Percentiles rank a stretch among this genome's conserved stretches.
Evolutionary conservation across 2,329 filamentous ascomycete genomes (phyloP).

Genomic region (Xylariomycetidae sp.): DNA sequence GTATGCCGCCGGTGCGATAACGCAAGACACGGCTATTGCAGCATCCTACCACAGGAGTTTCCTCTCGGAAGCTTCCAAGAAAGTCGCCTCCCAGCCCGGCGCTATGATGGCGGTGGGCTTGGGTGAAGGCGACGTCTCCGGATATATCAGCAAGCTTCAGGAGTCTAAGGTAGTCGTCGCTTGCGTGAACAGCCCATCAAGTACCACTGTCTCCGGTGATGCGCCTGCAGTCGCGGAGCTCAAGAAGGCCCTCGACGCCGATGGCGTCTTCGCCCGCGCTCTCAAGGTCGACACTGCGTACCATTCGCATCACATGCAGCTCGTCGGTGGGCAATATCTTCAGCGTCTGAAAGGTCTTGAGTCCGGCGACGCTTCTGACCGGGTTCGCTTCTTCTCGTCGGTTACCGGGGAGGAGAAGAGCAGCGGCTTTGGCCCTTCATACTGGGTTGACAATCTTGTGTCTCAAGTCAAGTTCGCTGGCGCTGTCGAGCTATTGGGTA

Average conservation of each 20-base stretch:
- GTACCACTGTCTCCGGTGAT: constrained; percentile 21
- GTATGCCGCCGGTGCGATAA: constrained; percentile 11
- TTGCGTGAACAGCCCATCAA: constrained; percentile 24
- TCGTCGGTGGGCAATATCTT: constrained; percentile 8
- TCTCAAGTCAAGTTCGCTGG: constrained; percentile 20
- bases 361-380: constrained; percentile 5
- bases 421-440: constrained; percentile 12
- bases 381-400: constrained; percentile 10
- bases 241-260: not conserved
- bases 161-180: constrained; percentile 11
- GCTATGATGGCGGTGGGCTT: constrained; percentile 20
- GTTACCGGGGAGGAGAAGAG: constrained; percentile 4
- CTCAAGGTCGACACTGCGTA: constrained; percentile 20
- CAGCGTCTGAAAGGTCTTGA: constrained; percentile 3
- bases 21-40: constrained; percentile 18
- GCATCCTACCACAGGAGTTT: constrained; percentile 17
- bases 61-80: not conserved
- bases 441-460: constrained; percentile 28
- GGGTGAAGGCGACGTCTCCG: not conserved
- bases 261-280: constrained; percentile 16
- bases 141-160: constrained; percentile 2
- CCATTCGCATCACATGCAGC: constrained; percentile 12
- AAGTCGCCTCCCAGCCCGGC: not conserved
- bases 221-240: constrained; percentile 3
- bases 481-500: not conserved